These are phyloP conservation scores for Fraxinus paxiana DNA, from an alignment of 305 asterid genomes.

Conservation along the genomic window DNA sequence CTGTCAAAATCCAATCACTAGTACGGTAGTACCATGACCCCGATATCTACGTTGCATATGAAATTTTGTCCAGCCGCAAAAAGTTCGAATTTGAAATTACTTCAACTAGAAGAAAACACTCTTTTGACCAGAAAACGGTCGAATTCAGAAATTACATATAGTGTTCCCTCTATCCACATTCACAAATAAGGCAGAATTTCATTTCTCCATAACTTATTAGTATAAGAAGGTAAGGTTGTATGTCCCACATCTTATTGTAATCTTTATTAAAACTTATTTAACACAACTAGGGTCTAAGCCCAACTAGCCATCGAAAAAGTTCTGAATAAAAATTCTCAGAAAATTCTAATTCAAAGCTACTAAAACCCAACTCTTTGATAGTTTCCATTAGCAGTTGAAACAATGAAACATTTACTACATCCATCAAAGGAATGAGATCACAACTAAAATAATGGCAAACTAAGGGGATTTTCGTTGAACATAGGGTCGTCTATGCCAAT, in stretches of 20 bases:
- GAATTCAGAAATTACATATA: background rate
- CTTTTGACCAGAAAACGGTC: background rate
- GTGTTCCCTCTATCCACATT: background rate
- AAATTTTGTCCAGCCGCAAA: background rate
- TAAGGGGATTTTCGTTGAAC: background rate
- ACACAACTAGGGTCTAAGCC: background rate
- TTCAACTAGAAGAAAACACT: background rate
- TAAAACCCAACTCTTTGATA: background rate
- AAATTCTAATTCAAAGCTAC: background rate
- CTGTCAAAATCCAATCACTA: background rate
- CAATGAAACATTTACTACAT: background rate
- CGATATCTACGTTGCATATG: background rate
- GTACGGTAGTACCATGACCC: background rate
- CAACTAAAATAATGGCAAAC: background rate
- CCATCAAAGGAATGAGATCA: background rate
- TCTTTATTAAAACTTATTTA: background rate
- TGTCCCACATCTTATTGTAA: background rate
- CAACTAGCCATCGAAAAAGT: background rate
- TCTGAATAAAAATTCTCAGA: background rate
- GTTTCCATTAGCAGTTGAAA: background rate
- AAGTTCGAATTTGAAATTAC: background rate
- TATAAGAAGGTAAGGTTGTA: background rate
- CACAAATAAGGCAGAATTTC: background rate
- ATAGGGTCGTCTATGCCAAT: background rate
- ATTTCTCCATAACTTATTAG: background rate